Conservation (phyloP, 805 yeast species). For the Kazachstania psychrophila region DNA sequence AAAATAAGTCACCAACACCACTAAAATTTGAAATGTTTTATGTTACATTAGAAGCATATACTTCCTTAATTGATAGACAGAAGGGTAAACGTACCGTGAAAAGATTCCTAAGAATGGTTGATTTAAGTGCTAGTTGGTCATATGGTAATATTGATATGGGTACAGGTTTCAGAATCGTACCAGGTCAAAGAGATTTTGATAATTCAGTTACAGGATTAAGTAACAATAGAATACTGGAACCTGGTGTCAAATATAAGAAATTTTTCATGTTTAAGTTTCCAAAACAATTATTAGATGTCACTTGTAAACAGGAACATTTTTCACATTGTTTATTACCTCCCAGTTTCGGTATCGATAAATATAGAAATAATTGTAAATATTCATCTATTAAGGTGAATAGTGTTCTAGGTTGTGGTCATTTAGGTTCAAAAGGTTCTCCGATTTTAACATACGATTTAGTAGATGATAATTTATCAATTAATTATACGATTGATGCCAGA, state of each 20-base stretch:
- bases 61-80: constrained; percentile 20
- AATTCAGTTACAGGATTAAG: constrained; percentile 34
- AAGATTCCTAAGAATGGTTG: constrained; percentile 41
- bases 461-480: constrained; percentile 32
- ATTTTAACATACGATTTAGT: constrained; percentile 39
- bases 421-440: constrained; percentile 44
- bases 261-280: constrained; percentile 52
- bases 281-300: constrained; percentile 39
- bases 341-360: constrained; percentile 32
- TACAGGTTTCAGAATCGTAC: constrained; percentile 31
- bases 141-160: constrained; percentile 38
- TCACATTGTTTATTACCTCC: constrained; percentile 33
- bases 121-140: constrained; percentile 44
- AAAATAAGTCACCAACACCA: constrained; percentile 33
- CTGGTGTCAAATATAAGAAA: constrained; percentile 44
- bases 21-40: constrained; percentile 53
- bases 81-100: constrained; percentile 17
- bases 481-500: constrained; percentile 47
- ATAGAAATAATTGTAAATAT: constrained; percentile 19
- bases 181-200: constrained; percentile 21
- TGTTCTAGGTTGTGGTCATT: constrained; percentile 47
- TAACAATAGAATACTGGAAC: constrained; percentile 36
- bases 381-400: constrained; percentile 25
- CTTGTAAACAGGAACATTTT: constrained; percentile 37
- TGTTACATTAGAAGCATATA: constrained; percentile 46